These are phyloP conservation scores for Stagonosporopsis vannaccii DNA, from an alignment of 2,329 filamentous ascomycete species.

Conservation along the genomic window DNA sequence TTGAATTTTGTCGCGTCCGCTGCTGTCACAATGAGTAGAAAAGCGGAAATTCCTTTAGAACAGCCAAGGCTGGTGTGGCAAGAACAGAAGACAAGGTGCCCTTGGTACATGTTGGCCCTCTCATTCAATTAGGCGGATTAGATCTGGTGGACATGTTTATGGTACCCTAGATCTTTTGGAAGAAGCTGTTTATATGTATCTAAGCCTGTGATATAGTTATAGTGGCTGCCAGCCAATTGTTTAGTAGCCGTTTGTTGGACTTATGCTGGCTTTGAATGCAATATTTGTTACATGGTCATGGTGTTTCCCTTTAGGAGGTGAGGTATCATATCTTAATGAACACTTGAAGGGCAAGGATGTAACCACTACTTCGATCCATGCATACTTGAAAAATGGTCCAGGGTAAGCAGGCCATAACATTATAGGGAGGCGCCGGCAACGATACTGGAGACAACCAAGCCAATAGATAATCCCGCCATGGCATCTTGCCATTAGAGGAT, in stretches of 20 bases:
- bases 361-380: too few relatives aligned
- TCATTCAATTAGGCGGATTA: neutral
- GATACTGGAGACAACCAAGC: too few relatives aligned
- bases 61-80: neutral
- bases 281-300: neutral
- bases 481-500: too few relatives aligned
- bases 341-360: neutral
- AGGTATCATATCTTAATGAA: neutral
- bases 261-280: neutral
- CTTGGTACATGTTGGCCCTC: neutral
- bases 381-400: too few relatives aligned
- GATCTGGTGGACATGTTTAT: neutral
- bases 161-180: neutral
- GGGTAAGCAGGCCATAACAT: too few relatives aligned
- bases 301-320: neutral
- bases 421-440: too few relatives aligned
- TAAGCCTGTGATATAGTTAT: neutral
- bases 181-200: neutral
- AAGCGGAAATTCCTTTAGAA: neutral
- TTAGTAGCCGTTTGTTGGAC: neutral
- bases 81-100: neutral
- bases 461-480: too few relatives aligned
- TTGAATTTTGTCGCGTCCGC: neutral
- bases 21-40: neutral
- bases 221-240: neutral